Percentiles rank a stretch among this genome's conserved stretches.
phyloP scores from a whole-genome alignment of 768 basidiomycete genomes.

The Agaricus subrufescens region DNA sequence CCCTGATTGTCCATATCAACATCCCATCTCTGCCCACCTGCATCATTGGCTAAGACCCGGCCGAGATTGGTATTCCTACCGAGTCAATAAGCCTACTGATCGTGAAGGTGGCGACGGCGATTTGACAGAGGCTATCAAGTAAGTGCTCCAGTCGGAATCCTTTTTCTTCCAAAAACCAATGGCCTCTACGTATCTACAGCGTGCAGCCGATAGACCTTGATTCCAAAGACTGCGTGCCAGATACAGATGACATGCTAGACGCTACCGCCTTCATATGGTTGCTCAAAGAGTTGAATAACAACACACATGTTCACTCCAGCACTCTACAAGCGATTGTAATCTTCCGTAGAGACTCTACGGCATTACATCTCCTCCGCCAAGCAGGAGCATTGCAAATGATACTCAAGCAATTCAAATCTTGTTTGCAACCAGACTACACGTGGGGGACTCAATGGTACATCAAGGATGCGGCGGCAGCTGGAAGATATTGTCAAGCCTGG shows the following conservation, averaged over 20 bases:
- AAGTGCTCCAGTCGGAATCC: background rate
- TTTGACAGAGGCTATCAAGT: background rate
- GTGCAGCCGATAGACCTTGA: background rate
- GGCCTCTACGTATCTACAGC: background rate
- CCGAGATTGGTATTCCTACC: background rate
- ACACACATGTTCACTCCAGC: constrained; percentile 18
- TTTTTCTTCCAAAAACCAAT: background rate
- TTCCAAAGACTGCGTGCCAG: background rate
- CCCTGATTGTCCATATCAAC: constrained; percentile 36
- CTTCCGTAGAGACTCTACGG: constrained; percentile 32
- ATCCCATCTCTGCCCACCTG: constrained; percentile 33
- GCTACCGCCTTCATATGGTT: constrained; percentile 34
- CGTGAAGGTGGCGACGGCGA: too few species aligned
- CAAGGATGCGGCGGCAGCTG: constrained; percentile 27
- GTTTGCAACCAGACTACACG: constrained; percentile 34
- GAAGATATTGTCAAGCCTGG: constrained; percentile 37
- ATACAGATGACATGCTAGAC: constrained; percentile 29
- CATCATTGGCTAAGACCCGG: constrained; percentile 15
- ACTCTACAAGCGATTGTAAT: constrained; percentile 34
- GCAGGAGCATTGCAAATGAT: constrained; percentile 28
- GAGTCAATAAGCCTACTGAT: background rate
- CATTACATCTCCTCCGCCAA: constrained; percentile 30
- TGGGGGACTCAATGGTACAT: constrained; percentile 32
- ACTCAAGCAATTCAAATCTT: constrained; percentile 29
- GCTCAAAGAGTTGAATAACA: constrained; percentile 28